A percentile compares a stretch with the other conserved stretches of the same genome.
Evolutionary conservation across 495 filamentous ascomycete genomes (phyloP).

Genomic region (Evansstolkia leycettana): DNA sequence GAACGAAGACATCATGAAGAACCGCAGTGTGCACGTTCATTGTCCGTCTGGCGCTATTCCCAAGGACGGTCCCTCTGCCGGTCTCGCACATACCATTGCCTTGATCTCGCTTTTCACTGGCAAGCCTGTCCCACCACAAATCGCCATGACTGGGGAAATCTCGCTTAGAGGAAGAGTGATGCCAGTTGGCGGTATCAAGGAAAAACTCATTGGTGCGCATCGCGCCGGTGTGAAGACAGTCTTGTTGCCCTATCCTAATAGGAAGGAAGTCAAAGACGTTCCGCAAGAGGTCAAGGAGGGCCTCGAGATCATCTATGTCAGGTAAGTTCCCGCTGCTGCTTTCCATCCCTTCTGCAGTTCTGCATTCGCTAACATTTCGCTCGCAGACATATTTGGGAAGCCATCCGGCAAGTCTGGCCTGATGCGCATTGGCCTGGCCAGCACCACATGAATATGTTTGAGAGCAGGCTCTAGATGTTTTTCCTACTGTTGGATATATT

Average conservation of each 20-base stretch:
- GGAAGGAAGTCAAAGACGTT: constrained; percentile 87
- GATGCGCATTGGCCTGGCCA: constrained; percentile 69
- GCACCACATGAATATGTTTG: constrained; percentile 46
- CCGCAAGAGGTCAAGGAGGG: constrained; percentile 83
- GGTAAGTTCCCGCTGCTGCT: constrained; percentile 51
- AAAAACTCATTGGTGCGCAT: constrained; percentile 92
- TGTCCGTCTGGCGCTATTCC: constrained; percentile 92
- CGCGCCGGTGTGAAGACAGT: constrained; percentile 93
- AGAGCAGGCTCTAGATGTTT: constrained; percentile 42
- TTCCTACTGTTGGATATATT: too few relatives aligned
- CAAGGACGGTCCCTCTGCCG: constrained; percentile 83
- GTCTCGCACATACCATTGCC: constrained; percentile 86
- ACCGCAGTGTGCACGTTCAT: constrained; percentile 88
- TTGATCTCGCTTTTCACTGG: constrained; percentile 85
- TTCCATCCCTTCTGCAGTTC: background rate
- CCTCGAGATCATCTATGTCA: constrained; percentile 77
- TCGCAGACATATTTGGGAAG: constrained; percentile 76
- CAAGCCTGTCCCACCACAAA: constrained; percentile 75
- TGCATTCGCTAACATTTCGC: constrained; percentile 6
- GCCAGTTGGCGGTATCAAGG: constrained; percentile 93
- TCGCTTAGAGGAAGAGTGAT: constrained; percentile 77
- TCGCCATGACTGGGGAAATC: constrained; percentile 97
- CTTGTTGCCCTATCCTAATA: constrained; percentile 74
- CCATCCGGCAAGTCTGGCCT: constrained; percentile 72
- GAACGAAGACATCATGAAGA: constrained; percentile 91